Conservation (phyloP, 257 asterid genomes). For the Fraxinus pennsylvanica region DNA sequence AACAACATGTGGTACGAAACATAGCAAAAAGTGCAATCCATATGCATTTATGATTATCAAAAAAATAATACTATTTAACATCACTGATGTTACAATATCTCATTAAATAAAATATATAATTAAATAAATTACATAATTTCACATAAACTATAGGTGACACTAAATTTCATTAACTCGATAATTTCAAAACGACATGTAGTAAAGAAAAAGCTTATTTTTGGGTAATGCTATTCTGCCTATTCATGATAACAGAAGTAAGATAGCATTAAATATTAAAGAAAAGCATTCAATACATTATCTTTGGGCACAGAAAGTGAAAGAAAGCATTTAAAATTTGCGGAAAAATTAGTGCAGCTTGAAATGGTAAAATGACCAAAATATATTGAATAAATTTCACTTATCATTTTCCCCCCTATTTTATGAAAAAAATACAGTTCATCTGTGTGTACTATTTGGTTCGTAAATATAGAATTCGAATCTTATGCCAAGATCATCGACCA, state of each 20-base stretch:
- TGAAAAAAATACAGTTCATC: background rate
- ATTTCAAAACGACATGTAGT: background rate
- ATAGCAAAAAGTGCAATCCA: too few relatives aligned
- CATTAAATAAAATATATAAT: too few relatives aligned
- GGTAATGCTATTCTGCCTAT: slow-evolving; percentile 31
- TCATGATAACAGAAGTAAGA: slow-evolving; percentile 32
- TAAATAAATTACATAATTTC: too few relatives aligned
- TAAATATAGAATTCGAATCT: too few relatives aligned
- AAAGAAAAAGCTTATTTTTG: slow-evolving; percentile 26
- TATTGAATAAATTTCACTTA: background rate
- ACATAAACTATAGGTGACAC: too few relatives aligned
- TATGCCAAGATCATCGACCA: background rate
- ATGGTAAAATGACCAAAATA: background rate
- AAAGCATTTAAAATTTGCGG: slow-evolving; percentile 26
- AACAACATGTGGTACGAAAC: too few relatives aligned
- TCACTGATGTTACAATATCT: too few relatives aligned
- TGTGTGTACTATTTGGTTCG: too few relatives aligned
- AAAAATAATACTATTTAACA: too few relatives aligned
- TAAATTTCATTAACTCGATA: background rate
- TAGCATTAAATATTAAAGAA: slow-evolving; percentile 22
- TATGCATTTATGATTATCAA: too few relatives aligned
- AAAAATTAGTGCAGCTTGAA: background rate
- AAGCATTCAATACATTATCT: slow-evolving; percentile 37
- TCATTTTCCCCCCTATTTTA: too few relatives aligned
- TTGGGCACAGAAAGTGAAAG: slow-evolving; percentile 32